Evolutionary conservation across 176 grass and related monocot species (phyloP).

Genomic region (Zizania latifolia): DNA sequence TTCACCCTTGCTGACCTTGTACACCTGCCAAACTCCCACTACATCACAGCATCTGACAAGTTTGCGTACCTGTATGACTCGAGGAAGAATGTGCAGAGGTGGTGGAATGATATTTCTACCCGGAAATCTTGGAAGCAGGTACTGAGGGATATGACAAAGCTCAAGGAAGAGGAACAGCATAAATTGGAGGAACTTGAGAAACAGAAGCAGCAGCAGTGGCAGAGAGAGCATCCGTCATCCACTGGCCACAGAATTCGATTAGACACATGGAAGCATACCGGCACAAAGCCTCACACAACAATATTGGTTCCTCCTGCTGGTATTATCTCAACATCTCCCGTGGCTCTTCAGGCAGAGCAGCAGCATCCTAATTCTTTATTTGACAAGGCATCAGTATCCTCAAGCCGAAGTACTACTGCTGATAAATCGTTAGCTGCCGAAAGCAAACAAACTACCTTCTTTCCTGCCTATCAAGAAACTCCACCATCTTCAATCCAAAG

Average conservation of each 20-base stretch:
- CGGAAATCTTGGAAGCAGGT: conserved; percentile 62
- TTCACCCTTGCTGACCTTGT: conserved; percentile 83
- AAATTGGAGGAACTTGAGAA: conserved; percentile 31
- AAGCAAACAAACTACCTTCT: conserved; percentile 9
- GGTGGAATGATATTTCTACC: conserved; percentile 60
- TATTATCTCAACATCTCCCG: not conserved
- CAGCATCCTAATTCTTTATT: not conserved
- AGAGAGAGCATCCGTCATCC: conserved; percentile 2
- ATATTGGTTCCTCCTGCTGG: conserved; percentile 23
- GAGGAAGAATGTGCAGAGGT: conserved; percentile 78
- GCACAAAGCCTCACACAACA: conserved; percentile 24
- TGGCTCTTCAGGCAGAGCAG: not conserved
- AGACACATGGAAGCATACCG: not conserved
- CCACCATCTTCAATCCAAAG: not conserved
- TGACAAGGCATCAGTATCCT: not conserved
- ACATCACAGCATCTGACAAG: conserved; percentile 53
- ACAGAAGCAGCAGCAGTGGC: conserved; percentile 25
- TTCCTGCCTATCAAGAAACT: conserved; percentile 4
- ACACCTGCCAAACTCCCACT: conserved; percentile 75
- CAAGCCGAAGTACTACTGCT: conserved; percentile 15
- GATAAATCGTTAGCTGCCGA: conserved; percentile 2
- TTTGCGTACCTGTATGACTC: conserved; percentile 58
- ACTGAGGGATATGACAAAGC: conserved; percentile 15
- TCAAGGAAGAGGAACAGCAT: conserved; percentile 22
- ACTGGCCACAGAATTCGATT: not conserved